Conservation (phyloP, 2,329 filamentous ascomycete species). For the Coniella vitis region DNA sequence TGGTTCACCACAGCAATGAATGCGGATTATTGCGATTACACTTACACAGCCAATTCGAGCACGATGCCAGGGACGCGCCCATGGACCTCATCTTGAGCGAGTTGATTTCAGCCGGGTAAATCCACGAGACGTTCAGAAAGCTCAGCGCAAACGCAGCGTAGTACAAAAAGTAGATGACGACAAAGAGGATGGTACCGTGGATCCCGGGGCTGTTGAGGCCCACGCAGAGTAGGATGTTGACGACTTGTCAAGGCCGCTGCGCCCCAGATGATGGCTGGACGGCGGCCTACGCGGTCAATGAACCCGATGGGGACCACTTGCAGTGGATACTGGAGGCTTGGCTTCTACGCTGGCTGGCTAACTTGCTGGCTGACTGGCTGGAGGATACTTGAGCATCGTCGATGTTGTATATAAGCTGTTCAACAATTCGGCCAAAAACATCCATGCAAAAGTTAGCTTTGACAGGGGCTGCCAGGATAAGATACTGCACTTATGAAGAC, state of each 20-base stretch:
- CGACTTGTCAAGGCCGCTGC: background rate
- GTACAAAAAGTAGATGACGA: conserved; percentile 13
- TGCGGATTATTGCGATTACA: conserved; percentile 8
- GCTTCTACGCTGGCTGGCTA: no score
- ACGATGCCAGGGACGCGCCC: conserved; percentile 19
- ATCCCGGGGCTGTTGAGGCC: conserved; percentile 6
- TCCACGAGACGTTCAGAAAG: conserved; percentile 11
- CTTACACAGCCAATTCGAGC: conserved; percentile 19
- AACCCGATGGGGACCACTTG: conserved; percentile 6
- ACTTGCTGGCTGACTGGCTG: no score
- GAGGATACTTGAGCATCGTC: no score
- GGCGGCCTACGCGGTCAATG: conserved; percentile 6
- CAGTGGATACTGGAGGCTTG: no score
- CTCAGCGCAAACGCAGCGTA: conserved; percentile 13
- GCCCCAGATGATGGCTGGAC: conserved; percentile 6
- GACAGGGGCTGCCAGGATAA: no score
- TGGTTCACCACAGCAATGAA: no score
- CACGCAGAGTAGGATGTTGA: conserved; percentile 5
- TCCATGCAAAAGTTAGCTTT: no score
- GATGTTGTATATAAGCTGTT: no score
- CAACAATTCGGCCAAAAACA: no score
- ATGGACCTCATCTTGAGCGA: conserved; percentile 12
- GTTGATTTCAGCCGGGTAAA: conserved; percentile 13
- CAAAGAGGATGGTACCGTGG: background rate
- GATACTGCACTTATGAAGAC: no score